Base-by-base conservation (phyloP, 2,329 filamentous ascomycete genomes). In the Aureobasidium sp. region DNA sequence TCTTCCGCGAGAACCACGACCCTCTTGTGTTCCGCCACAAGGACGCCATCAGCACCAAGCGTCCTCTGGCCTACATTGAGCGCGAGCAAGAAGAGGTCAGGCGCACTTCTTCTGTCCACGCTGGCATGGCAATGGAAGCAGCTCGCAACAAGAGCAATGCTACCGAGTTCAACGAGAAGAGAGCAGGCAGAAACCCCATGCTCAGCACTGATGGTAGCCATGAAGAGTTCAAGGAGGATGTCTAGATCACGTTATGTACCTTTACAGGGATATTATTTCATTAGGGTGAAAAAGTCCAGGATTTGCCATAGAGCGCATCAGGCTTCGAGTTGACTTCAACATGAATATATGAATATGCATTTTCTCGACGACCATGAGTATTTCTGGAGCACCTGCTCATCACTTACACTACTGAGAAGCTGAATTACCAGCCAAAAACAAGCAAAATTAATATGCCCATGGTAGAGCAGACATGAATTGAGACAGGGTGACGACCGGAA, bases 11-110 rank as follows among this genome's bases (percentile, higher is more conserved):
- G 29, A 63, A 66, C 22, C 64, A 66, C 29, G 66, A 68, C 51
- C 61, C 82, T 3, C 71, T 84, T 9, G 77, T 83, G 11, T 74
- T 77, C 66, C 70, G 68, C 3, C 79, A 83, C 61, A 77, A 79
- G 55, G 73, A 82, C 34, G 80, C 79, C 0, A 77, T 77, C 6
- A 73, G 71, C 5, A 70, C 74, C 6, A 77, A 76, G 64, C 73
- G 80, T 31, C 80, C 80, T 1, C 64, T 69, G n/a, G 76, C 78
- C 62, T 82, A 77, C 56, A 76, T 79, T 20, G 76, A 81, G 63
- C 75, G 75, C 15, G 79, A 82, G 65, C 73, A 79, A 56, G 70
- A 71, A 60, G 72, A 65, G 34, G 70, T 65, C 20, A 49, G 64
- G 17, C 25, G 64, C 15, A 49, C 57, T n/a, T 56, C 45, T 6